Evolutionary conservation across 208 protist genomes (phyloP), one percentile per base, ranked within the genome.

Genomic region (Crithidia brevicula): DNA sequence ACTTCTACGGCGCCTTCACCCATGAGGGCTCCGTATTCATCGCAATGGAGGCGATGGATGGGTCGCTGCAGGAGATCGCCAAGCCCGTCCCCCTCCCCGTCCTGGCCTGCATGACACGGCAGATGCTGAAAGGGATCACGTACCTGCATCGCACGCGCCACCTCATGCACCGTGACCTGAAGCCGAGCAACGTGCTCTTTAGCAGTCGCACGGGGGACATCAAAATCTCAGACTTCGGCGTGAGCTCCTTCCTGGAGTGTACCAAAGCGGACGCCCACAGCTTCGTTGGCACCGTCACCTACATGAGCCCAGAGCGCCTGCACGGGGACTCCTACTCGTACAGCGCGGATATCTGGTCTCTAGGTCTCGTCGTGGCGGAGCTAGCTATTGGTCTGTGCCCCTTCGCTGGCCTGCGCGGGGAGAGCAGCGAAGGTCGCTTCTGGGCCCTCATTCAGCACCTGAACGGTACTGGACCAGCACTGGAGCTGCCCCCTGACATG

Each of bases 161-260:
- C 54, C 74, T 98, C 22, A 94, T 99, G 38, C 98, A 99, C 77
- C 85, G 98, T 22, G 98, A 99, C 68, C 54, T 99, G 54, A 99
- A 99, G 83, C 98, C 98, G n/a, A 93, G 86, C 72, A 99, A 99
- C 76, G 81, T 99, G 20, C 88, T 99, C 22, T 94, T 98, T 66
- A 98, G 94, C 75, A 40, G 43, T 18, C 66, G 66, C 58, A 83
- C 82, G 8, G 88, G 93, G 16, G 71, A 84, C 51, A 82, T 96
- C 33, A 96, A 96, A 65, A 97, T 98, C 54, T 89, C 93, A 15
- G 96, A 98, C 79, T 98, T 98, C 80, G 96, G 96, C n/a, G 91
- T 98, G 15, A 95, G 87, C 72, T 91, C 88, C 2, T 85, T 89
- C 49, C 67, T 98, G 15, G 90, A 97, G 50, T 91, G 81, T 59